These are phyloP conservation scores for Skeletonema grethae DNA, from an alignment of 108 stramenopile genomes.

Conservation along the genomic window DNA sequence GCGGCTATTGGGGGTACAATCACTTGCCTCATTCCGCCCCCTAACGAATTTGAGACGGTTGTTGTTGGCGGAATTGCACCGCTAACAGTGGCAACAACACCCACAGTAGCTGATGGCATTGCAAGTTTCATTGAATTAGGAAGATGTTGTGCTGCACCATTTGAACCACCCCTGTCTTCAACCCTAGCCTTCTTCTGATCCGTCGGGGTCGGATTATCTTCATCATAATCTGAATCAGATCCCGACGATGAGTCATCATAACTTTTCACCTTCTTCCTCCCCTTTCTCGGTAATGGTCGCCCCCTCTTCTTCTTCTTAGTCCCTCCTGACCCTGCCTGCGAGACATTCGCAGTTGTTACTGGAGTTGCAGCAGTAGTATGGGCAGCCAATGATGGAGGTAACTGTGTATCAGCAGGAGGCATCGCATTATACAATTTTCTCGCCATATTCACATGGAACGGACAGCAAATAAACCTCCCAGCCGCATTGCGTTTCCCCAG, in stretches of 20 bases:
- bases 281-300: not conserved
- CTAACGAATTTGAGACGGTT: not conserved
- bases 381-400: not conserved
- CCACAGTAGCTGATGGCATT: not conserved
- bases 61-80: not conserved
- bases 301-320: conserved; percentile 23
- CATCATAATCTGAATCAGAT: conserved; percentile 19
- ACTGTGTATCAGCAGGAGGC: not conserved
- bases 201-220: conserved; percentile 5
- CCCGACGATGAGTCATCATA: not conserved
- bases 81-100: not conserved
- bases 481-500: conserved; percentile 23
- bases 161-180: not conserved
- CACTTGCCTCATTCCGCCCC: not conserved
- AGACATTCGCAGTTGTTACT: no score
- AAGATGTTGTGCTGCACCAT: not conserved
- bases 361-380: not conserved
- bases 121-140: not conserved
- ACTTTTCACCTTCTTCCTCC: conserved; percentile 7
- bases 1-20: conserved; percentile 25
- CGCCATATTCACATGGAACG: conserved; percentile 40
- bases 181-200: conserved; percentile 1
- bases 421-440: conserved; percentile 8
- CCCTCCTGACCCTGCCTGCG: no score
- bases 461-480: conserved; percentile 46